Base-by-base conservation (phyloP, 2,329 filamentous ascomycete species). In the Neonectria hederae region DNA sequence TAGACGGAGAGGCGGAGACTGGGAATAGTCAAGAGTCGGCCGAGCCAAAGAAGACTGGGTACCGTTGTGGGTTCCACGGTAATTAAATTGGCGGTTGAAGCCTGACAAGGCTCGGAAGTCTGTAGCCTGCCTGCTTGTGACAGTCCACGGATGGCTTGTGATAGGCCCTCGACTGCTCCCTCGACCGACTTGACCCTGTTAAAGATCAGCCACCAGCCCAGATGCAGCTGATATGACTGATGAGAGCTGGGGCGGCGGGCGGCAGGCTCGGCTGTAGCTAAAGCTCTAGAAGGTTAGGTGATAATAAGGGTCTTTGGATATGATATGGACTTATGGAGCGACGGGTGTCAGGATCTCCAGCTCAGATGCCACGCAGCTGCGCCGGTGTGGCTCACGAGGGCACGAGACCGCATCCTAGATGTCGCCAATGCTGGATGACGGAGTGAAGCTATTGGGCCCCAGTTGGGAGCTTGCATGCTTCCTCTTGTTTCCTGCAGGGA, bases 351-450 rank as follows among this genome's bases (percentile, higher is more conserved):
- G 57, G 30, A 48, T 68, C 64, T 58, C 64, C 45, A 63, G 63
- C 63, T 48, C 56, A 62, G 40, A 46, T 63, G 61, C 68, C 71
- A 59, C 61, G 62, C 67, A 51, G 67, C 46, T n/a, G 21, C 26
- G 43, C 40, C 14, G 40, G 46, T 49, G 57, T 66, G 62, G 69
- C 71, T 73, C 69, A 72, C 70, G 69, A 70, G 71, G 67, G 65
- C 69, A 72, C 59, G 46, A 61, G 28, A 64, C 51, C 55, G 61
- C 63, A 73, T 67, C 59, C 61, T 65, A 62, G 59, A 57, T 54
- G 65, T 55, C 45, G 46, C 53, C 54, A 28, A 26, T 48, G 42
- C 53, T 19, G 24, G 30, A 46, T 26, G 35, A 57, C 17, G 10
- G 43, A 60, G 62, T 48, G 14, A 55, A 21, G 52, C 57, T 53